Conservation (phyloP, 163 green algal species). For the Scenedesmus sp. region DNA sequence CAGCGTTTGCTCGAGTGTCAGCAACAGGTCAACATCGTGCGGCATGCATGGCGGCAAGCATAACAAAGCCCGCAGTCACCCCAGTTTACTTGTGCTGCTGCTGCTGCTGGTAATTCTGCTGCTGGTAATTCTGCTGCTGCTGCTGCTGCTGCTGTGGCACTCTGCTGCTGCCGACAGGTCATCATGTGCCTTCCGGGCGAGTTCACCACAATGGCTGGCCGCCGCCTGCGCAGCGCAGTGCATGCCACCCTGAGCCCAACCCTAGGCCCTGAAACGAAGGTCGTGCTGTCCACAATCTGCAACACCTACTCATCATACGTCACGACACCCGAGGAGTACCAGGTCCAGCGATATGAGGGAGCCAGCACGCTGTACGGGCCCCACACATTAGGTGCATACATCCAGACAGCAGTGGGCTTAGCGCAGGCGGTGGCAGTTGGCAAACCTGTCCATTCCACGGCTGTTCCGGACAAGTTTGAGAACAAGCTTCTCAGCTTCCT, state of each 20-base stretch:
- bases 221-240: constrained; percentile 76
- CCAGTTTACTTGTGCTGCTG: not conserved
- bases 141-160: constrained; percentile 21
- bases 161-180: constrained; percentile 75
- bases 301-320: constrained; percentile 92
- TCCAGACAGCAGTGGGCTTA: constrained; percentile 73
- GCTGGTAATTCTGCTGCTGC: constrained; percentile 61
- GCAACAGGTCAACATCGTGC: too few relatives aligned
- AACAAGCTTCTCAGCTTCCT: constrained; percentile 78
- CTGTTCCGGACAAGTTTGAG: constrained; percentile 63
- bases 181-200: constrained; percentile 85
- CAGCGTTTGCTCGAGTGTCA: too few relatives aligned
- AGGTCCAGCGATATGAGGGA: constrained; percentile 88
- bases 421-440: constrained; percentile 64
- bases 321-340: constrained; percentile 90
- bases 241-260: not conserved
- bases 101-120: constrained; percentile 64
- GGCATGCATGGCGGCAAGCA: too few relatives aligned
- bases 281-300: constrained; percentile 85
- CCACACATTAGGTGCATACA: constrained; percentile 91
- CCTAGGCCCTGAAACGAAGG: constrained; percentile 19
- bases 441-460: not conserved
- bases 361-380: constrained; percentile 90
- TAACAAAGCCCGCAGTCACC: too few relatives aligned
- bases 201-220: constrained; percentile 91